Base-by-base conservation (phyloP, 2,329 filamentous ascomycete species). In the Myotisia sp. region DNA sequence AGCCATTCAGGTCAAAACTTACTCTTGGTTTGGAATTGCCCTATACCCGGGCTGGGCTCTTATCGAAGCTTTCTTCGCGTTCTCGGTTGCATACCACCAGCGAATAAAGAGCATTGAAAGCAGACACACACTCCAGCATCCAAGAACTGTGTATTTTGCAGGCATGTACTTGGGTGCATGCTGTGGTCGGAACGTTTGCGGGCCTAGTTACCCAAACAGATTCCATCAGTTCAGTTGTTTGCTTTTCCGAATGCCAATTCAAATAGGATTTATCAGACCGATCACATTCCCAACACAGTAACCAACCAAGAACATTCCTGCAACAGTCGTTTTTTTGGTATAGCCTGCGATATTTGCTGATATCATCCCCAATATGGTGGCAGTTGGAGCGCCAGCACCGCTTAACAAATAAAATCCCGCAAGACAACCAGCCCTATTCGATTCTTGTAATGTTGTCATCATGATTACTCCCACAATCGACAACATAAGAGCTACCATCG, bases 11-110 rank as follows among this genome's bases (percentile, higher is more conserved):
- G 34, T 24, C 32, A 14, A 40, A 44, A 62, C 51, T 49, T 50
- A 79, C 60, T 79, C 76, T 52, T 79, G 74, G 41, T 79, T 77
- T 50, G 74, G 70, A 35, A 79, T 41, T 52, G 66, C 74, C 16
- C 62, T 59, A 49, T 80, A 80, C 2, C 60, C 67, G 0, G 71
- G 66, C 33, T 59, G 55, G 1, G 63, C 64, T 26, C 71, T 54
- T 10, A 70, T 46, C 5, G 47, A 46, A 0, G 62, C 69, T 56
- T 79, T 80, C 53, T 66, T 65, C 41, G 51, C 54, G 43, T 81
- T 81, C 56, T 76, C 63, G 13, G 52, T 50, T 7, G 58, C 55
- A 48, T 69, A 79, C 62, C 71, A 79, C 48, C 62, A 65, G 53
- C 71, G 74, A 36, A 80, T 74, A 45, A 78, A 78, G 0, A 64